Conservation (phyloP, 2,329 filamentous ascomycete species). For the Berkeleyomyces rouxiae region DNA sequence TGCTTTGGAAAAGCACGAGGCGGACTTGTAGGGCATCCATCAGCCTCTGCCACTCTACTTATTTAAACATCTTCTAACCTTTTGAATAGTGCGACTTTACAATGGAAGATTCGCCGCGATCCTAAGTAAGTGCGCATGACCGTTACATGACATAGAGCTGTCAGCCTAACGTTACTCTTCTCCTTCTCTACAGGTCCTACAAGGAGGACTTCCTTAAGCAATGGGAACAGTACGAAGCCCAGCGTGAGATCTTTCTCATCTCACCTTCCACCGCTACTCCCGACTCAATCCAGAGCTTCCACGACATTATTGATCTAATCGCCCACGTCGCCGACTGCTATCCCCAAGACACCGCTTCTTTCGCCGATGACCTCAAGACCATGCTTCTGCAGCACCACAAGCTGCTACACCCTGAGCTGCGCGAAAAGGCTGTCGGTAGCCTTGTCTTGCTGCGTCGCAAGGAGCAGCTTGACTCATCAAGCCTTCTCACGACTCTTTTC, state of each 20-base stretch:
- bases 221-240: constrained; percentile 80
- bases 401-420: constrained; percentile 62
- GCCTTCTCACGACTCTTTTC: constrained; percentile 78
- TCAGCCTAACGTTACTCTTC: constrained; percentile 10
- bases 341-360: constrained; percentile 58
- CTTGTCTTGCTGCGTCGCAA: constrained; percentile 78
- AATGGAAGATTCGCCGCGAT: constrained; percentile 82
- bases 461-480: constrained; percentile 73
- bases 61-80: constrained; percentile 3
- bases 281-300: constrained; percentile 66
- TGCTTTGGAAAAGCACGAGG: constrained; percentile 88
- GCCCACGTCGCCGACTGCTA: constrained; percentile 91
- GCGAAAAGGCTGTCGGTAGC: constrained; percentile 88
- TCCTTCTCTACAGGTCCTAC: constrained; percentile 46
- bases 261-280: constrained; percentile 64
- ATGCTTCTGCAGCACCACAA: constrained; percentile 73
- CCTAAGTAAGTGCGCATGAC: constrained; percentile 41
- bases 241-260: constrained; percentile 78
- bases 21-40: constrained; percentile 47
- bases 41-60: background rate
- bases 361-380: constrained; percentile 64
- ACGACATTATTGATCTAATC: constrained; percentile 84
- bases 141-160: background rate
- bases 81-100: constrained; percentile 53
- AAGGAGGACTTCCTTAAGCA: constrained; percentile 76